Percentiles rank a stretch among this genome's conserved stretches.
Evolutionary conservation across 208 protist species (phyloP).

Genomic region (Jaenimonas drosophilae): DNA sequence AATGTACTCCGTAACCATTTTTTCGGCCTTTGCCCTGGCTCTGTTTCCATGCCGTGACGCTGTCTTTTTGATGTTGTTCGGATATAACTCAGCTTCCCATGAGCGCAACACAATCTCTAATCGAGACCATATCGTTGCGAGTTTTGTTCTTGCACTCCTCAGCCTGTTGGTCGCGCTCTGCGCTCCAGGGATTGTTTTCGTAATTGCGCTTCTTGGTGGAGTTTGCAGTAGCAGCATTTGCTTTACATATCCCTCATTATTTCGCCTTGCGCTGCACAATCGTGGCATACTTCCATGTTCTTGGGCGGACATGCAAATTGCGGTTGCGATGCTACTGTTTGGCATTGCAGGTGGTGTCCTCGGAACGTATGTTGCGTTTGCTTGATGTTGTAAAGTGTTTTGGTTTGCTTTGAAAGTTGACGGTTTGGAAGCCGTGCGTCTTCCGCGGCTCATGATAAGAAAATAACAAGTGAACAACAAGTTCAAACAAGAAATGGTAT

Average conservation of each 20-base stretch:
- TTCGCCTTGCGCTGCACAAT: constrained; percentile 39
- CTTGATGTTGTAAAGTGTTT: no score
- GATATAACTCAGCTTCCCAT: constrained; percentile 19
- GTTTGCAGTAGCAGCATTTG: constrained; percentile 66
- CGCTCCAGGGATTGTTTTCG: constrained; percentile 44
- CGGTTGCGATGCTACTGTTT: constrained; percentile 35
- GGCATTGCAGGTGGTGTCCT: constrained; percentile 31
- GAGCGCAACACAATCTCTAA: constrained; percentile 21
- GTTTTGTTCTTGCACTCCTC: constrained; percentile 21
- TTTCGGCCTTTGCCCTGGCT: constrained; percentile 48
- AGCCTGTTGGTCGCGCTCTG: constrained; percentile 33
- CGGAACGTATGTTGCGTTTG: constrained; percentile 20
- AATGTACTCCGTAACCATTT: constrained; percentile 46
- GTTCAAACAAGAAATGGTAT: no score
- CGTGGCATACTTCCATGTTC: constrained; percentile 29
- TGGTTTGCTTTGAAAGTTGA: no score
- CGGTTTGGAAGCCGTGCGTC: no score
- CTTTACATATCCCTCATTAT: constrained; percentile 55
- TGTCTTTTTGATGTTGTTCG: constrained; percentile 39
- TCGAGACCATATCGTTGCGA: constrained; percentile 26
- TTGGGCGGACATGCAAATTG: constrained; percentile 15
- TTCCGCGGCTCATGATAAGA: no score
- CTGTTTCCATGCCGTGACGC: constrained; percentile 56
- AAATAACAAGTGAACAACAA: no score
- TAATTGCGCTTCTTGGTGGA: constrained; percentile 52